Conservation (phyloP, 768 basidiomycete genomes). For the Suillus subaureus region DNA sequence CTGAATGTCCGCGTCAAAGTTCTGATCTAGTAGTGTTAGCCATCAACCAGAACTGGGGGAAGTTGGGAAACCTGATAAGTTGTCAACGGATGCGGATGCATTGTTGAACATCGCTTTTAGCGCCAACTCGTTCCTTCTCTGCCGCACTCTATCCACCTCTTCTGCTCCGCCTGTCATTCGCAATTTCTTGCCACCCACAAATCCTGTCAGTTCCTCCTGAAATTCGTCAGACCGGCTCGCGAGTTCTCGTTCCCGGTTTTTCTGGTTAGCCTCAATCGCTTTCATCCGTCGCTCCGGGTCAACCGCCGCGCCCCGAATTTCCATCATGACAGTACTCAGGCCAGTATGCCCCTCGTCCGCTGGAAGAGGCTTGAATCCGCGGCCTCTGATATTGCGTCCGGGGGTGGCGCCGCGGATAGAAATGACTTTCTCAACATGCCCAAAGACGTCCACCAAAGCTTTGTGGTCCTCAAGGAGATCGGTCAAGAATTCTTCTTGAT, state of each 20-base stretch:
- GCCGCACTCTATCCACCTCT: conserved; percentile 85
- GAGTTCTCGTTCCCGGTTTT: conserved; percentile 74
- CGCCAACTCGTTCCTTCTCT: conserved; percentile 80
- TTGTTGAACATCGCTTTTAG: conserved; percentile 85
- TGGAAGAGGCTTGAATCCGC: conserved; percentile 60
- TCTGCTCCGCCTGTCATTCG: conserved; percentile 96
- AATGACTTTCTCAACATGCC: conserved; percentile 90
- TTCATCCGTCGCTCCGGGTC: conserved; percentile 86
- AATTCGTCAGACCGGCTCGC: conserved; percentile 79
- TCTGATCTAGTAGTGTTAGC: not conserved
- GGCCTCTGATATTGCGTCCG: conserved; percentile 41
- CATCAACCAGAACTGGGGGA: not conserved
- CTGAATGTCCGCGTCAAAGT: not conserved
- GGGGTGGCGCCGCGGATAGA: conserved; percentile 57
- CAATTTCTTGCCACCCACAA: conserved; percentile 86
- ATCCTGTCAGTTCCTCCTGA: conserved; percentile 79
- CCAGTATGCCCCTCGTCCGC: conserved; percentile 70
- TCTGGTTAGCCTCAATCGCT: conserved; percentile 90
- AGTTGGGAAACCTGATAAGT: not conserved
- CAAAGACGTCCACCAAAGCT: conserved; percentile 83
- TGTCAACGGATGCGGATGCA: conserved; percentile 12
- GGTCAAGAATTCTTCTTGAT: conserved; percentile 88
- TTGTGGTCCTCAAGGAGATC: conserved; percentile 93
- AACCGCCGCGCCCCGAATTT: conserved; percentile 80
- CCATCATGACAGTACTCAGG: conserved; percentile 81